Conservation (phyloP, 805 yeast genomes). For the Zygoascus tannicola region DNA sequence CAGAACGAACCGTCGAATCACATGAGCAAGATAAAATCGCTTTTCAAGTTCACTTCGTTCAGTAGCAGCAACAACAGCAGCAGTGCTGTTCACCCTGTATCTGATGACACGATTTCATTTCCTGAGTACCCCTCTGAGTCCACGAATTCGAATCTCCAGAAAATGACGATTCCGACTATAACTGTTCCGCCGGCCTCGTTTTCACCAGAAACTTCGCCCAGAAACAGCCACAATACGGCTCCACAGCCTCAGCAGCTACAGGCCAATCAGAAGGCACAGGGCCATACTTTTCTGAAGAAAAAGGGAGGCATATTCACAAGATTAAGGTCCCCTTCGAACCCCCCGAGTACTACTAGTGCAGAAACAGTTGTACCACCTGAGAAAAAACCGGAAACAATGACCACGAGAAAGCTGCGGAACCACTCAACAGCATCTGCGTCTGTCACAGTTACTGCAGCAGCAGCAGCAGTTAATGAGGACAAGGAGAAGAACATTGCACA, state of each 20-base stretch:
- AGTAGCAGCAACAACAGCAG: conserved; percentile 3
- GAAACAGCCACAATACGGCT: too few species aligned
- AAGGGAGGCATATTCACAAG: conserved; percentile 1
- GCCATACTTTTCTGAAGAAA: background rate
- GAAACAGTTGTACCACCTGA: background rate
- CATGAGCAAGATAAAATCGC: conserved; percentile 24
- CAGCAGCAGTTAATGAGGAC: background rate
- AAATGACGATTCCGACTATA: conserved; percentile 2
- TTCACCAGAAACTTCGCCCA: conserved; percentile 1
- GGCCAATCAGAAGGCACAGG: background rate
- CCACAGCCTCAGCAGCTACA: background rate
- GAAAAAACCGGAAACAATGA: background rate
- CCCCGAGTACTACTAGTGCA: conserved; percentile 15
- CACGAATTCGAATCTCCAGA: too few species aligned
- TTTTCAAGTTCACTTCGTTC: conserved; percentile 24
- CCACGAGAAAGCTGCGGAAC: background rate
- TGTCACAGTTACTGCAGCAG: conserved; percentile 1
- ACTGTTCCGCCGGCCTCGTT: background rate
- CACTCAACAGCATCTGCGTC: background rate
- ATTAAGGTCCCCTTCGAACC: conserved; percentile 25
- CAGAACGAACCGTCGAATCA: too few species aligned
- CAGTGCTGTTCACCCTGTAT: background rate
- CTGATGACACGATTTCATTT: too few species aligned
- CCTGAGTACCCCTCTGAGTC: too few species aligned
- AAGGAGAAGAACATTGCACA: too few species aligned